Percentiles rank a stretch among this genome's conserved stretches.
Evolutionary conservation across 305 asterid species (phyloP).

Genomic region (Fraxinus greggii): DNA sequence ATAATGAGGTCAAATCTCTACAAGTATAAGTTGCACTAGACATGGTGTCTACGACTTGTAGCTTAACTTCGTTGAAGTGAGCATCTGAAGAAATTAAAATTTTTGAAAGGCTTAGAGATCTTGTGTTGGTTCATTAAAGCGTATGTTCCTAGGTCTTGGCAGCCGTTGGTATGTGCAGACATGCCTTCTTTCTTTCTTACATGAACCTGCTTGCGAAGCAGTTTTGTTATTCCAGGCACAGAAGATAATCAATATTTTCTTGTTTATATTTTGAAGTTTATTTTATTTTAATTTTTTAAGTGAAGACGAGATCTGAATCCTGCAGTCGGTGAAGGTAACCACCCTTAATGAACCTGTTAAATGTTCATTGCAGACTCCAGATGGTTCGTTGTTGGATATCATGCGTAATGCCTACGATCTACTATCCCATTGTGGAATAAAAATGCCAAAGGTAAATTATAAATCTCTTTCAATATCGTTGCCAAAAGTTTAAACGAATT

Average conservation of each 20-base stretch:
- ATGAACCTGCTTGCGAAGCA: slow-evolving; percentile 3
- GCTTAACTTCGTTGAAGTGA: background rate
- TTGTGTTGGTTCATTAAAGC: background rate
- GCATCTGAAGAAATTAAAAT: background rate
- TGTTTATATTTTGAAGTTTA: background rate
- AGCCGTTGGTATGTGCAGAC: background rate
- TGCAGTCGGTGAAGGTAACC: background rate
- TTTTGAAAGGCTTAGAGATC: background rate
- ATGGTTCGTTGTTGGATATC: slow-evolving; percentile 91
- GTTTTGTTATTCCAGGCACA: background rate
- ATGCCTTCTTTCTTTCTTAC: background rate
- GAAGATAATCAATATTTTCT: background rate
- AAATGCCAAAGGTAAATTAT: slow-evolving; percentile 70
- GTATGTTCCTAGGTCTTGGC: background rate
- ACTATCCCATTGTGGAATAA: slow-evolving; percentile 74
- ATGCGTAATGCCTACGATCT: slow-evolving; percentile 94
- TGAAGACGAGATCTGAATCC: background rate
- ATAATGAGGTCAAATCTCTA: slow-evolving; percentile 16
- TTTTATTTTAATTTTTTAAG: background rate
- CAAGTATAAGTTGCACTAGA: background rate
- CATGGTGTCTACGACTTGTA: background rate
- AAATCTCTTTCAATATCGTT: slow-evolving; percentile 19
- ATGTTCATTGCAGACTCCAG: slow-evolving; percentile 85
- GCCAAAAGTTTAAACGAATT: slow-evolving; percentile 2
- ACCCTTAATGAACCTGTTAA: slow-evolving; percentile 10